These are phyloP conservation scores for Pisolithus marmoratus DNA, from an alignment of 768 basidiomycete genomes.

Conservation along the genomic window DNA sequence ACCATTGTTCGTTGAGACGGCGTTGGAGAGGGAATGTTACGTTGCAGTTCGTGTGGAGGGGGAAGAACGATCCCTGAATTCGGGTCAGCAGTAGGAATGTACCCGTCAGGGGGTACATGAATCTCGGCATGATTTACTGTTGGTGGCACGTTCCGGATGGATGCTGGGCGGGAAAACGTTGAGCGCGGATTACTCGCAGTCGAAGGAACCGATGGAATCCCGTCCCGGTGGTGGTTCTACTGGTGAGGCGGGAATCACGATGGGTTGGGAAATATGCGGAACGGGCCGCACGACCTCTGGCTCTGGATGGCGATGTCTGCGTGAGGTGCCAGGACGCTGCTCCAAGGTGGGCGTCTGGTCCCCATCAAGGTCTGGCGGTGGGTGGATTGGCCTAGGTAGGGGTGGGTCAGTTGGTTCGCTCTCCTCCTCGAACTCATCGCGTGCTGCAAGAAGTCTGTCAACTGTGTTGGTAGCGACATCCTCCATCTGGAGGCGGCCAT, in stretches of 20 bases:
- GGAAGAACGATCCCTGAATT: constrained; percentile 40
- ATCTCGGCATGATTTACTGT: constrained; percentile 14
- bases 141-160: constrained; percentile 16
- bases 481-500: constrained; percentile 11
- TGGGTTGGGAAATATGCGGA: constrained; percentile 11
- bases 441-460: constrained; percentile 20
- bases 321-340: constrained; percentile 13
- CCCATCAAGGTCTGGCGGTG: constrained; percentile 23
- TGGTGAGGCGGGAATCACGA: constrained; percentile 4
- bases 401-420: constrained; percentile 12
- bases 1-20: constrained; percentile 21
- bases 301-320: constrained; percentile 12
- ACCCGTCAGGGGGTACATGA: constrained; percentile 41
- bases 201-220: constrained; percentile 5
- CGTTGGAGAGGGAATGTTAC: constrained; percentile 21
- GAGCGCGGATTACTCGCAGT: constrained; percentile 12
- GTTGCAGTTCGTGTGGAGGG: constrained; percentile 44
- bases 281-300: constrained; percentile 6
- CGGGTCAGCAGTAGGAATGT: constrained; percentile 39
- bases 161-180: constrained; percentile 10
- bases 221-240: constrained; percentile 4
- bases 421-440: constrained; percentile 17
- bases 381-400: constrained; percentile 8
- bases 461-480: constrained; percentile 15
- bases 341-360: constrained; percentile 13